phyloP scores from a whole-genome alignment of 768 basidiomycete genomes.

The Lentinula detonsa region DNA sequence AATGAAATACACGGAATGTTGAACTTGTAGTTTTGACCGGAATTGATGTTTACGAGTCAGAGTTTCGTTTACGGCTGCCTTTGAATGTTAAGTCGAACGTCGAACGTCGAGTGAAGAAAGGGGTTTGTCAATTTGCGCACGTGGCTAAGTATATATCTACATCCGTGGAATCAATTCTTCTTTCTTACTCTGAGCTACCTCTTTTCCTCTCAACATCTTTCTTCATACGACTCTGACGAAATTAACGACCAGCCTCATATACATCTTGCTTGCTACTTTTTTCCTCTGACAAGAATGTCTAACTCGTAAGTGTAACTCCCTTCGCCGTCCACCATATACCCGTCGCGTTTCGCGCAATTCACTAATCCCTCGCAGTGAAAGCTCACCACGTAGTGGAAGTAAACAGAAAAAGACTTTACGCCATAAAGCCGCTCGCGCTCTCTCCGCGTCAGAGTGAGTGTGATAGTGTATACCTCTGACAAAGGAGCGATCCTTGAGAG shows the following conservation, averaged over 20 bases:
- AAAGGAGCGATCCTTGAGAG: background rate
- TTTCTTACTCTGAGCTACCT: background rate
- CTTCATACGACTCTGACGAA: background rate
- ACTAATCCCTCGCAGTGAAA: background rate
- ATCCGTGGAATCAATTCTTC: background rate
- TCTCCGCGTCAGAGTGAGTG: conserved; percentile 44
- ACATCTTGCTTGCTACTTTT: background rate
- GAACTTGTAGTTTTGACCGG: too few relatives aligned
- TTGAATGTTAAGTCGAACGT: too few relatives aligned
- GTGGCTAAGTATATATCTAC: background rate
- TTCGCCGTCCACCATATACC: too few relatives aligned
- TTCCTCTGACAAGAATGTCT: background rate
- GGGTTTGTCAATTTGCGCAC: background rate
- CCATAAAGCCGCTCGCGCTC: conserved; percentile 10
- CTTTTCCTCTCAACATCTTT: background rate
- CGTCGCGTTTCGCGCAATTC: too few relatives aligned
- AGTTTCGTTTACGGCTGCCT: too few relatives aligned
- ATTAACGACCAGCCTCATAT: background rate
- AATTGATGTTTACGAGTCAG: too few relatives aligned
- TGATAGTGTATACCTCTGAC: background rate
- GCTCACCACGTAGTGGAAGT: background rate
- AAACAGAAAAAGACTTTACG: background rate
- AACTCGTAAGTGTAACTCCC: background rate
- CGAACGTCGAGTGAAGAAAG: too few relatives aligned
- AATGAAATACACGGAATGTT: too few relatives aligned